Base-by-base conservation (phyloP, 768 basidiomycete genomes). In the Trametes cinnabarina region DNA sequence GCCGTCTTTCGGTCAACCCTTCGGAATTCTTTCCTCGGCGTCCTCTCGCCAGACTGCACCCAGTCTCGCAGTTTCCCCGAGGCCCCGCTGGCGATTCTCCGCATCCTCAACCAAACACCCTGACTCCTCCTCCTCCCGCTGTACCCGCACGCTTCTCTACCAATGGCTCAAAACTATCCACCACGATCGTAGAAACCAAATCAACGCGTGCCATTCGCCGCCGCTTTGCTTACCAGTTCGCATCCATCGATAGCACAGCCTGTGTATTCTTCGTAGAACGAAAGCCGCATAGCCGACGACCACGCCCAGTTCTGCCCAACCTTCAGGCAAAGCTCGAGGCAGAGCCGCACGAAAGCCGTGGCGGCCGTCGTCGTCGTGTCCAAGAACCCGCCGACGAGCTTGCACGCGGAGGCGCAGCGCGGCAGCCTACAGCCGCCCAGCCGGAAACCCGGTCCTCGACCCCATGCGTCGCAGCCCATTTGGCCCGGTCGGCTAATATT, bases 11-110 rank as follows among this genome's bases (percentile, higher is more conserved):
- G 55, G 55, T 25, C 60, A 42, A 48, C 25, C 50, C n/a, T 15
- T 42, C 60, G 60, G 55, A 61, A 50, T 37, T 57, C 52, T 52
- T 61, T 61, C 55, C 55, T 55, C 60, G 60, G 20, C 1, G 25
- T 19, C 43, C n/a, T 22, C 49, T 19, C 42, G 23, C 46, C 35
- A 20, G 53, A 11, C 43, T 20, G 11, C 23, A 25, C 44, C 44
- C 44, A 46, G 3, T 41, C 39, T 30, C 37, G 26, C 40, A 32
- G 39, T 14, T 17, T 43, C 43, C 26, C 25, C 15, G 30, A 32
- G 30, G n/a, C n/a, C n/a, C n/a, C n/a, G n/a, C n/a, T n/a, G n/a
- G n/a, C n/a, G n/a, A n/a, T n/a, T n/a, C n/a, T n/a, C n/a, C n/a
- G n/a, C 30, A 32, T 12, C 30, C 22, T 42, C 20, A 32, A 42